phyloP scores from a whole-genome alignment of 176 grass and related monocot species.

The Oryza punctata region DNA sequence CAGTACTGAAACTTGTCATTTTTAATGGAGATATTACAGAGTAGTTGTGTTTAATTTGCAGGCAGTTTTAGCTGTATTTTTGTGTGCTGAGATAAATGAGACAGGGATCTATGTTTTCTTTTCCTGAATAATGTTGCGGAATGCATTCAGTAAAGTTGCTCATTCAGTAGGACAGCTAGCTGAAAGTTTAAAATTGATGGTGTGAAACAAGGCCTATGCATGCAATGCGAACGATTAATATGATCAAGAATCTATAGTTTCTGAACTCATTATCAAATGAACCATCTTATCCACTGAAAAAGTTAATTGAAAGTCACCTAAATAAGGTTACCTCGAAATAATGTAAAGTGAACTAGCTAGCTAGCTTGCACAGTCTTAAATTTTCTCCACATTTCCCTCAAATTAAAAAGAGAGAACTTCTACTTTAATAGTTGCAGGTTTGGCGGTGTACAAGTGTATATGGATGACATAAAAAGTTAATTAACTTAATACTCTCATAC shows the following conservation, averaged over 20 bases:
- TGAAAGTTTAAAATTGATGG: not conserved
- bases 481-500: not conserved
- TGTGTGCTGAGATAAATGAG: not conserved
- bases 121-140: not conserved
- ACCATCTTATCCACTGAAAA: not conserved
- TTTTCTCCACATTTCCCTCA: not conserved
- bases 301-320: not conserved
- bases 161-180: too few relatives aligned
- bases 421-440: not conserved
- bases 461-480: constrained; percentile 24
- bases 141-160: too few relatives aligned
- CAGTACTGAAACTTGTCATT: not conserved
- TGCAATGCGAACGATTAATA: not conserved
- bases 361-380: not conserved
- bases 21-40: not conserved
- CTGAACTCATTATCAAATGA: not conserved
- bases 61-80: not conserved
- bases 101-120: not conserved
- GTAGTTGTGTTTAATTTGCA: too few relatives aligned
- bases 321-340: not conserved
- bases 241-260: not conserved
- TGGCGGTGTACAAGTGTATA: constrained; percentile 1
- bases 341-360: not conserved
- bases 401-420: not conserved
- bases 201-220: not conserved